These are phyloP conservation scores for maize (Zea mays) DNA, from an alignment of 176 grass and related monocot genomes.

Conservation along the genomic window DNA sequence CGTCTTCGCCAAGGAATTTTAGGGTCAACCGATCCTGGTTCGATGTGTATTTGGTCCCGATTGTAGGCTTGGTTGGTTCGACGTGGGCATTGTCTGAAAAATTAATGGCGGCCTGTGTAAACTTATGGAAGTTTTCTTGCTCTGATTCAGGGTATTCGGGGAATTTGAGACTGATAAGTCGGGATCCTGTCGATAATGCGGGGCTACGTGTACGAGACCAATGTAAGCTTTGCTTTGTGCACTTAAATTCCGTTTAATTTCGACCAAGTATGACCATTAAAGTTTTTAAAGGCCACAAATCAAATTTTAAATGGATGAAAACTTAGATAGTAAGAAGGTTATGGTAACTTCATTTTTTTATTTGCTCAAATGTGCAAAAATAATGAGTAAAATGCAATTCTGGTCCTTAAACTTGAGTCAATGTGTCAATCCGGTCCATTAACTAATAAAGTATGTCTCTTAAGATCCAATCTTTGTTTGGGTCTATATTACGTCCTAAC, in stretches of 20 bases:
- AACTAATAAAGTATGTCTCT: no score
- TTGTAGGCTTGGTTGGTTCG: slow-evolving; percentile 5
- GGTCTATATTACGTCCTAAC: no score
- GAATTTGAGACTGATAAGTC: not conserved
- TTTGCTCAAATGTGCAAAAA: not conserved
- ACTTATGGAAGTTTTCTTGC: slow-evolving; percentile 9
- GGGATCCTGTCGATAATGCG: slow-evolving; percentile 41
- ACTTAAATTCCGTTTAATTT: not conserved
- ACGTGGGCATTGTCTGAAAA: not conserved
- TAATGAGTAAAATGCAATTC: not conserved
- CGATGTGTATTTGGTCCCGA: not conserved
- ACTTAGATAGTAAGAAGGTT: not conserved
- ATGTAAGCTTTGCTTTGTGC: slow-evolving; percentile 36
- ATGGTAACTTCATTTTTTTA: not conserved
- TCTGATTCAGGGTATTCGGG: slow-evolving; percentile 45
- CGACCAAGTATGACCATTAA: not conserved
- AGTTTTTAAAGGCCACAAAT: not conserved
- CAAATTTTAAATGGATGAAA: not conserved
- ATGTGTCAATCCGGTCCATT: no score
- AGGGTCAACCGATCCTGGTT: slow-evolving; percentile 4
- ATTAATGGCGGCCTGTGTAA: not conserved
- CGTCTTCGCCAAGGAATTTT: not conserved
- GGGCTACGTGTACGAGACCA: slow-evolving; percentile 47
- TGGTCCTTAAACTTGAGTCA: no score
- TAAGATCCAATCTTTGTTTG: no score